A percentile compares a stretch with the other conserved stretches of the same genome.
phyloP scores from a whole-genome alignment of 441 rosid species.

The Biscutella auriculata region DNA sequence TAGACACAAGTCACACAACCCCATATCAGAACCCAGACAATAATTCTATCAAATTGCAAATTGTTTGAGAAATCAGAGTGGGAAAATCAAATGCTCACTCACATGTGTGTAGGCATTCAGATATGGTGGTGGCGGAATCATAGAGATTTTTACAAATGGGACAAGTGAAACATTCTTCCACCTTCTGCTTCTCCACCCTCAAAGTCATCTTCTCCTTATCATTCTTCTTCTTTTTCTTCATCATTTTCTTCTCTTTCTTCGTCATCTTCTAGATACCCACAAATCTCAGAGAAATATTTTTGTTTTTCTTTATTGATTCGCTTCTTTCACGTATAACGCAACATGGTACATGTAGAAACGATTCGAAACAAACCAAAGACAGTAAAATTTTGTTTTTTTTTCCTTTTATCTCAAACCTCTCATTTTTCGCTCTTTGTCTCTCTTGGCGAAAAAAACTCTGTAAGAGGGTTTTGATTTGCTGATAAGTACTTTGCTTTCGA shows the following conservation, averaged over 20 bases:
- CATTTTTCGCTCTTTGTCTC: no score
- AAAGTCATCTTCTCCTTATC: no score
- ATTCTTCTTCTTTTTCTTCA: no score
- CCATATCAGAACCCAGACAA: neutral
- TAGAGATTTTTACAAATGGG: slow-evolving; percentile 2
- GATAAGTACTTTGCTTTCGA: no score
- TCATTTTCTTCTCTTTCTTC: neutral
- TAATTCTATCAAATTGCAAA: neutral
- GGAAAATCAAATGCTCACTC: neutral
- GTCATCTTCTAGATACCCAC: neutral
- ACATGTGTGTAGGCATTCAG: slow-evolving; percentile 20
- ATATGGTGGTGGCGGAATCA: slow-evolving; percentile 5
- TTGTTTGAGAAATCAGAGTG: no score
- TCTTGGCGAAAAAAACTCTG: no score
- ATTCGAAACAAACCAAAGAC: no score
- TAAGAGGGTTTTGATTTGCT: no score
- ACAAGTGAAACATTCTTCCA: neutral
- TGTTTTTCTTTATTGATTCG: slow-evolving; percentile 39
- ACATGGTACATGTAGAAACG: slow-evolving; percentile 17
- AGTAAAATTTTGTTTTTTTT: no score
- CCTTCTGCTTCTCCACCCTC: neutral
- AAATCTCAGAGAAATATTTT: neutral
- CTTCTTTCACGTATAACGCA: slow-evolving; percentile 30
- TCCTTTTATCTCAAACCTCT: no score
- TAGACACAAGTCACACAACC: no score